A percentile compares a stretch with the other conserved stretches of the same genome.
phyloP scores from a whole-genome alignment of 1,139 yeast genomes.

The Geotrichum phurueaensis region DNA sequence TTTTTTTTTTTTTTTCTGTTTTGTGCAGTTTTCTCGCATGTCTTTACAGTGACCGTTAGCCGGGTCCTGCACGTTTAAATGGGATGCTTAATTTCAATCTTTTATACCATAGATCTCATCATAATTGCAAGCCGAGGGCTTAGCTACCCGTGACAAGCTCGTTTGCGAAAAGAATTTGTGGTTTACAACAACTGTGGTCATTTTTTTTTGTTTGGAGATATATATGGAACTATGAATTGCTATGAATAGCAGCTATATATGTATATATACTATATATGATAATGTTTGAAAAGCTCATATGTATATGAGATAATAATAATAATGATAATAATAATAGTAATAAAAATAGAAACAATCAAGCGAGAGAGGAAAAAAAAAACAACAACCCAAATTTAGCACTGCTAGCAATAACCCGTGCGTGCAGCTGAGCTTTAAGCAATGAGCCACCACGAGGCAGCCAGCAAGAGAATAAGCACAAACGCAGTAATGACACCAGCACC shows the following conservation, averaged over 20 bases:
- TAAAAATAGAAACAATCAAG: not conserved
- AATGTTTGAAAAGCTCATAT: not conserved
- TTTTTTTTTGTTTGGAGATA: too few species aligned
- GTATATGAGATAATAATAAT: not conserved
- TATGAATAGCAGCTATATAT: not conserved
- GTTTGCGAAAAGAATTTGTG: too few species aligned
- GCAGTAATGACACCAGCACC: slow-evolving; percentile 86
- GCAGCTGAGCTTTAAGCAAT: slow-evolving; percentile 30
- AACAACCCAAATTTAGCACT: not conserved
- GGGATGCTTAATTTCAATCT: too few species aligned
- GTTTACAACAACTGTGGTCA: too few species aligned
- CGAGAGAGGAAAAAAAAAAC: not conserved
- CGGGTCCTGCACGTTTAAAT: too few species aligned
- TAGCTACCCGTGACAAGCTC: too few species aligned
- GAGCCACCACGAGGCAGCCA: slow-evolving; percentile 71
- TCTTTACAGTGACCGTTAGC: too few species aligned
- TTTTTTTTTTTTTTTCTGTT: too few species aligned
- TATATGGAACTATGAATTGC: not conserved
- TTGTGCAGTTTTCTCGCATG: too few species aligned
- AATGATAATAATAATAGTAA: not conserved
- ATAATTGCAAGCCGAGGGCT: too few species aligned
- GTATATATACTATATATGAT: too few species aligned
- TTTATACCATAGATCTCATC: too few species aligned
- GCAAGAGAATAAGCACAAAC: slow-evolving; percentile 55
- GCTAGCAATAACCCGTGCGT: not conserved